Evolutionary conservation across 2,329 filamentous ascomycete species (phyloP), one percentile per base, ranked within the genome.

Genomic region (Fusarium pseudograminearum): DNA sequence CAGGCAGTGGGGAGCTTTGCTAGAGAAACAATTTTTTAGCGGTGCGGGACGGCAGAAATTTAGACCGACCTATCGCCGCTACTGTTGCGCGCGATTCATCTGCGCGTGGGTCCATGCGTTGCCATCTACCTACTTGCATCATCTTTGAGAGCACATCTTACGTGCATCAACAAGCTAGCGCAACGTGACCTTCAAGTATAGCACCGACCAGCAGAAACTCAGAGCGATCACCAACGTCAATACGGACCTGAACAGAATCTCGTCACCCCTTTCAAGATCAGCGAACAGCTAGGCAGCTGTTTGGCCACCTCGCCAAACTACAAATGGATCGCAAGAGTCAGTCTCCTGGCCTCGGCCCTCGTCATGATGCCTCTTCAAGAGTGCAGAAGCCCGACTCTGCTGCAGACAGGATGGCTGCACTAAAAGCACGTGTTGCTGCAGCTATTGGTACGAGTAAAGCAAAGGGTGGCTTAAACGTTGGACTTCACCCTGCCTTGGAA

Each of bases 351-450:
- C 81, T 89, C n/a, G 85, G 83, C 30, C 86, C 87, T 61, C 85
- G 85, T 47, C 85, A 85, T 73, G 87, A 90, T 79, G 76, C 80
- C 42, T 78, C 83, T 7, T 86, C 85, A 26, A 83, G 86, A 64
- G 80, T 90, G 33, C 84, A 87, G 75, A 85, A 89, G 73, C 74
- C 84, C 47, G 83, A 88, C 69, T 85, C 86, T 20, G 83, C 87
- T 68, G 85, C 90, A 76, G 85, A 93, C 79, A 85, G 88, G 69
- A 84, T 95, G 70, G 93, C 93, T 48, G 90, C 91, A 44, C 86
- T 97, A 76, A 94, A 91, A 79, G 92, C 92, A 26, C 87, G 93
- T 72, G 91, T 96, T 15, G 91, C 91, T 48, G 92, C 92, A 51
- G 92, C 92, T 55, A 91, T 93, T 47, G 87, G 83, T 67, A 82